Conservation (phyloP, 2,329 filamentous ascomycete genomes). For the Cyanodermella asteris region DNA sequence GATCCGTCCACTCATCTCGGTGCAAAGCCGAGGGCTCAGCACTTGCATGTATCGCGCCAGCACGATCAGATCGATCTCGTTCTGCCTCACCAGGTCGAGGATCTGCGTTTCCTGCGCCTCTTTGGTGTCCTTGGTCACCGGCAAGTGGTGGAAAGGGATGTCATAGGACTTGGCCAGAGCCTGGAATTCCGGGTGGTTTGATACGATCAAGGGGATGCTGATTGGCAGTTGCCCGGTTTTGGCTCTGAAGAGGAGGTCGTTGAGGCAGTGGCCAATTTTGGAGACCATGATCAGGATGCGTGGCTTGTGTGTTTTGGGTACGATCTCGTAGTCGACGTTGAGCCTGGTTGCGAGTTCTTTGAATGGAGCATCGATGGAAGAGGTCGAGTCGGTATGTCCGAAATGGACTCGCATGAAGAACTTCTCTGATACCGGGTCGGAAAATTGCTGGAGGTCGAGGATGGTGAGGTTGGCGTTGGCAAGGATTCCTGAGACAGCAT, state of each 20-base stretch:
- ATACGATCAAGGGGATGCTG: conserved; percentile 57
- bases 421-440: conserved; percentile 46
- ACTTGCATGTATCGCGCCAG: conserved; percentile 80
- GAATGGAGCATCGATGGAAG: conserved; percentile 26
- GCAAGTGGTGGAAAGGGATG: conserved; percentile 61
- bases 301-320: conserved; percentile 45
- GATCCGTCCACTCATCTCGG: too few species aligned
- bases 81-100: conserved; percentile 44
- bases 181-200: conserved; percentile 57
- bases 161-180: conserved; percentile 49
- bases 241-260: conserved; percentile 62
- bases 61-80: conserved; percentile 58
- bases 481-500: too few species aligned
- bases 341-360: conserved; percentile 38
- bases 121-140: conserved; percentile 61
- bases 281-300: conserved; percentile 74
- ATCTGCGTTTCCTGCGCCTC: conserved; percentile 48
- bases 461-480: too few species aligned
- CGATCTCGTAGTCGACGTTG: conserved; percentile 49
- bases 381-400: conserved; percentile 30
- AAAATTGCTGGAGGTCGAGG: conserved; percentile 75
- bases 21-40: conserved; percentile 49
- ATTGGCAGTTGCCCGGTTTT: conserved; percentile 53
- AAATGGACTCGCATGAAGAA: conserved; percentile 88
- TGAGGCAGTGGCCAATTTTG: conserved; percentile 70